phyloP scores from a whole-genome alignment of 108 stramenopile genomes.

The Cyclostephanos invisitatus region DNA sequence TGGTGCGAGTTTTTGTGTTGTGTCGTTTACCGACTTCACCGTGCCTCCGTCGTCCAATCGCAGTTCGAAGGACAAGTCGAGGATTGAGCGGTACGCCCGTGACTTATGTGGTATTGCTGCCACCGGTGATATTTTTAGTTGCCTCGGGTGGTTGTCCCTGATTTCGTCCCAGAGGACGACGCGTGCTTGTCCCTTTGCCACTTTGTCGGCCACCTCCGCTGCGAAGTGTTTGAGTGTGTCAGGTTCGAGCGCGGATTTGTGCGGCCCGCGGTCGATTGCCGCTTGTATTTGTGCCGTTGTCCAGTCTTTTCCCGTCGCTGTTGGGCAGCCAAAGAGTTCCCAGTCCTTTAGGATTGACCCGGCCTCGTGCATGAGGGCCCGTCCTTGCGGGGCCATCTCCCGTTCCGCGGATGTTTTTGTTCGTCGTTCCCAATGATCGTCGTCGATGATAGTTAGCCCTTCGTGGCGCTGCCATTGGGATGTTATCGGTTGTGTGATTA shows the following conservation, averaged over 20 bases:
- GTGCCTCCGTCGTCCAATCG: constrained; percentile 4
- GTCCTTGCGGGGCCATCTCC: constrained; percentile 11
- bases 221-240: constrained; percentile 14
- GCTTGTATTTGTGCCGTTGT: constrained; percentile 19
- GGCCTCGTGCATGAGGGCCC: constrained; percentile 20
- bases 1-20: constrained; percentile 4
- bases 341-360: constrained; percentile 5
- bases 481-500: background rate
- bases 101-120: constrained; percentile 25
- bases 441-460: background rate
- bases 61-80: constrained; percentile 16
- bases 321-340: constrained; percentile 20
- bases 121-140: constrained; percentile 25
- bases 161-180: constrained; percentile 25
- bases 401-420: background rate
- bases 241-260: constrained; percentile 15
- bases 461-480: background rate
- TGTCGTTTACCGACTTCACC: constrained; percentile 12
- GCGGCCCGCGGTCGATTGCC: constrained; percentile 23
- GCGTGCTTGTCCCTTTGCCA: constrained; percentile 2
- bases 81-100: constrained; percentile 4
- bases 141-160: constrained; percentile 3
- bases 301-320: constrained; percentile 6
- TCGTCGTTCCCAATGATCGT: background rate
- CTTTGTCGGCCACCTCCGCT: constrained; percentile 10